Percentiles rank a stretch among this genome's conserved stretches.
phyloP scores from a whole-genome alignment of 2,329 filamentous ascomycete genomes.

The Colletotrichum siamense region DNA sequence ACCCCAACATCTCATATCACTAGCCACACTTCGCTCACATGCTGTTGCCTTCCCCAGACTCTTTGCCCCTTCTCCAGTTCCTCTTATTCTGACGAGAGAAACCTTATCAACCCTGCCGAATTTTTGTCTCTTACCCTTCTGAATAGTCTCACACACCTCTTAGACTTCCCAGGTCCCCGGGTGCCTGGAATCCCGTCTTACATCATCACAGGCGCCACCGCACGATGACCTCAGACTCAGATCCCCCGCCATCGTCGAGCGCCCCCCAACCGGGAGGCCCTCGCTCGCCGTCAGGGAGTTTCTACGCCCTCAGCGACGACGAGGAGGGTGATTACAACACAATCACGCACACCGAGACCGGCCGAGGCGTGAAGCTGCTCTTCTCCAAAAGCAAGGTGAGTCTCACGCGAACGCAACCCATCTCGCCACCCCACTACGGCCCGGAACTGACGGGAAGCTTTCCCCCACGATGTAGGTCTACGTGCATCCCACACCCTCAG shows the following conservation, averaged over 20 bases:
- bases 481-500: slow-evolving; percentile 89
- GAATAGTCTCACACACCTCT: background rate
- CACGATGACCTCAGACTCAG: slow-evolving; percentile 23
- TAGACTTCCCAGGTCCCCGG: background rate
- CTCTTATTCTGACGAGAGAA: background rate
- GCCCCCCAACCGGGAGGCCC: slow-evolving; percentile 37
- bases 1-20: slow-evolving; percentile 6
- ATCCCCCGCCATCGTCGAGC: slow-evolving; percentile 17
- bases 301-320: slow-evolving; percentile 96
- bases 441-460: slow-evolving; percentile 1
- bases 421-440: background rate
- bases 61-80: background rate
- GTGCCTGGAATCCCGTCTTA: slow-evolving; percentile 5
- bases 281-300: slow-evolving; percentile 81
- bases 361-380: slow-evolving; percentile 88
- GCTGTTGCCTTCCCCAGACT: background rate
- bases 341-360: slow-evolving; percentile 78
- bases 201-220: slow-evolving; percentile 1
- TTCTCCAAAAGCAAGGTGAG: slow-evolving; percentile 95
- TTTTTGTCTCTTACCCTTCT: background rate
- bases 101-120: background rate
- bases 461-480: slow-evolving; percentile 71
- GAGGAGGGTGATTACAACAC: slow-evolving; percentile 96
- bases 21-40: slow-evolving; percentile 20
- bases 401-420: background rate